Base-by-base conservation (phyloP, 345 rosid species). In the Physaria fendleri region DNA sequence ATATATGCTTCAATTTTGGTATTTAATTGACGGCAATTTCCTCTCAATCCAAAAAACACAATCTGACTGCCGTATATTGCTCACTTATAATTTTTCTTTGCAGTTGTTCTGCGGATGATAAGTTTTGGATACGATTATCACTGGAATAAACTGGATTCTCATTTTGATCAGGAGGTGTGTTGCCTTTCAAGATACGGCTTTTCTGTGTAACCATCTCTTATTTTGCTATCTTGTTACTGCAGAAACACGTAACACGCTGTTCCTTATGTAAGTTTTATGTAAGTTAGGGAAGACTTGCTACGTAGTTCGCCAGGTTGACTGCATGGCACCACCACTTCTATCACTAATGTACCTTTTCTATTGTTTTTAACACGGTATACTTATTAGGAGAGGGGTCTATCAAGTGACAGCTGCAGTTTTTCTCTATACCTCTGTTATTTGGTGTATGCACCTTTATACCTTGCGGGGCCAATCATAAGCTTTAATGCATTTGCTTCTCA, bases 1-100 rank as follows among this genome's bases (percentile, higher is more conserved):
- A 92, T 59, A 92, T 88, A 62, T 88, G 98, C 85, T 92, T 88
- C 71, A 86, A 92, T 59, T 86, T 92, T 29, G 97, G 97, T 92
- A 88, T 58, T 32, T 42, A 60, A 8, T 64, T 28, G 58, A 37
- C 41, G 16, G n/a, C 29, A 9, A 1, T 1, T 16, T 42, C 24
- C 30, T 68, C 6, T 67, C 0, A 51, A 2, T 35, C 15, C 34
- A 33, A 18, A 51, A 27, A 17, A 2, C 60, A 8, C n/a, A 49
- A 10, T 12, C 27, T 58, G 42, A 39, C 28, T 29, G 18, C 2
- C 0, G 39, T 30, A 1, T 43, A 30, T 48, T 11, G 5, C 35
- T 35, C 35, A 24, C 41, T 60, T 4, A 6, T 55, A 21, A 14
- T 7, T 25, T 29, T 54, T n/a, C n/a, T 18, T 8, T 52, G 43